A percentile compares a stretch with the other conserved stretches of the same genome.
Evolutionary conservation across 192 early-diverging fungal species (phyloP).

Genomic region (Tieghemiomyces parasiticus): DNA sequence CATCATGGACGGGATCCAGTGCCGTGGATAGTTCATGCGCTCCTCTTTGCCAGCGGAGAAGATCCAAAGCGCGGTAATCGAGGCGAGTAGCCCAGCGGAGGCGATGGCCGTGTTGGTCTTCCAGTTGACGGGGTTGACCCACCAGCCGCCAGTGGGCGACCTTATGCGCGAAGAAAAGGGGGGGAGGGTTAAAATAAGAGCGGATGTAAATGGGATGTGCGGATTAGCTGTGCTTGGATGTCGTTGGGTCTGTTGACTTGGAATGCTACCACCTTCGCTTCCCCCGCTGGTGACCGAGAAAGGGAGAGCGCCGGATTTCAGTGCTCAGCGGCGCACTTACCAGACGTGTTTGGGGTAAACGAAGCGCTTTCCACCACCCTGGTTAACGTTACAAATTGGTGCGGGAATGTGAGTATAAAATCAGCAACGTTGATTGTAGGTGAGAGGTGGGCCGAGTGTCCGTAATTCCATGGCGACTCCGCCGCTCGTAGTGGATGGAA

Average conservation of each 20-base stretch:
- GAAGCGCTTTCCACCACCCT: slow-evolving; percentile 5
- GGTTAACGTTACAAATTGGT: not conserved
- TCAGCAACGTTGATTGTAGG: no score
- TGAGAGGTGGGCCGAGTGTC: no score
- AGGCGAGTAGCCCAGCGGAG: slow-evolving; percentile 20
- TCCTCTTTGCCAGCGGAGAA: slow-evolving; percentile 33
- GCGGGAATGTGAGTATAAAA: no score
- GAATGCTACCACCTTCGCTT: no score
- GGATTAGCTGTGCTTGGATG: no score
- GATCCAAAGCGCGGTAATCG: slow-evolving; percentile 33
- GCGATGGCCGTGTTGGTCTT: slow-evolving; percentile 25
- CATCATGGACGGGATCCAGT: slow-evolving; percentile 34
- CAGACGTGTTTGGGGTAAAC: slow-evolving; percentile 4
- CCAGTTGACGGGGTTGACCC: slow-evolving; percentile 42
- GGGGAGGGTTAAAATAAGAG: not conserved
- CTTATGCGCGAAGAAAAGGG: not conserved
- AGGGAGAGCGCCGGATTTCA: no score
- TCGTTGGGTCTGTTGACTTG: no score
- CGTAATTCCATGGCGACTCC: no score
- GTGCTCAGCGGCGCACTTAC: not conserved
- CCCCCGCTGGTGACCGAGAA: no score
- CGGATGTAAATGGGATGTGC: not conserved
- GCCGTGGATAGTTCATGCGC: slow-evolving; percentile 27
- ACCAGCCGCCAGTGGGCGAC: slow-evolving; percentile 38
- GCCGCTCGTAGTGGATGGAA: no score